These are phyloP conservation scores for Inonotus hispidus DNA, from an alignment of 1,284 basidiomycete genomes.

Conservation along the genomic window DNA sequence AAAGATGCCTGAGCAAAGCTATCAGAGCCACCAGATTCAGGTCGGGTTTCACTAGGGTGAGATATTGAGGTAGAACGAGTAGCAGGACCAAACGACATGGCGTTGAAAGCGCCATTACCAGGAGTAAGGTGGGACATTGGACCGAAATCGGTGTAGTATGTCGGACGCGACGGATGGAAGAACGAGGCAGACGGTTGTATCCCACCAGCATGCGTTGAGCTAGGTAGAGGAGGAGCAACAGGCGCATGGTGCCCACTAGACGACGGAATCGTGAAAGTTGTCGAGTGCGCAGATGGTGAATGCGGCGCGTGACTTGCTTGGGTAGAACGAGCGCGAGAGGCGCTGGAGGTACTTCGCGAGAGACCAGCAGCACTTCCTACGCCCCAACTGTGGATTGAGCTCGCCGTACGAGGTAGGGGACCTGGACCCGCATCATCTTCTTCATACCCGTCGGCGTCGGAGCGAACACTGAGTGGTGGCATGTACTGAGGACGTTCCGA, in stretches of 20 bases:
- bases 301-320: slow-evolving; percentile 10
- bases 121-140: slow-evolving; percentile 33
- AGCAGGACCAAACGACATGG: slow-evolving; percentile 22
- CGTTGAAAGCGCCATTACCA: background rate
- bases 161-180: slow-evolving; percentile 61
- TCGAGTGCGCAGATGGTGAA: slow-evolving; percentile 11
- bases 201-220: slow-evolving; percentile 60
- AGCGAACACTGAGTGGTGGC: slow-evolving; percentile 4
- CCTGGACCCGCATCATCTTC: slow-evolving; percentile 12
- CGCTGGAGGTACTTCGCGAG: slow-evolving; percentile 6
- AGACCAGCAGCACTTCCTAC: background rate
- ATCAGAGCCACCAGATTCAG: slow-evolving; percentile 15
- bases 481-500: slow-evolving; percentile 9
- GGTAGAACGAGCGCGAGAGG: slow-evolving; percentile 13
- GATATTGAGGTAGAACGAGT: slow-evolving; percentile 22
- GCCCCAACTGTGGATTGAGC: slow-evolving; percentile 2
- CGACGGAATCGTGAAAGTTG: slow-evolving; percentile 11
- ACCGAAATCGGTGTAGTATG: slow-evolving; percentile 31
- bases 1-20: slow-evolving; percentile 16
- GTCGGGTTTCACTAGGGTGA: slow-evolving; percentile 6
- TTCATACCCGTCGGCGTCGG: background rate
- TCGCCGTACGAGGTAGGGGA: slow-evolving; percentile 15
- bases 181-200: slow-evolving; percentile 71
- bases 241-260: slow-evolving; percentile 2
- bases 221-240: slow-evolving; percentile 17